phyloP scores from a whole-genome alignment of 192 early-diverging fungal genomes.

The Coemansia guatemalensis region DNA sequence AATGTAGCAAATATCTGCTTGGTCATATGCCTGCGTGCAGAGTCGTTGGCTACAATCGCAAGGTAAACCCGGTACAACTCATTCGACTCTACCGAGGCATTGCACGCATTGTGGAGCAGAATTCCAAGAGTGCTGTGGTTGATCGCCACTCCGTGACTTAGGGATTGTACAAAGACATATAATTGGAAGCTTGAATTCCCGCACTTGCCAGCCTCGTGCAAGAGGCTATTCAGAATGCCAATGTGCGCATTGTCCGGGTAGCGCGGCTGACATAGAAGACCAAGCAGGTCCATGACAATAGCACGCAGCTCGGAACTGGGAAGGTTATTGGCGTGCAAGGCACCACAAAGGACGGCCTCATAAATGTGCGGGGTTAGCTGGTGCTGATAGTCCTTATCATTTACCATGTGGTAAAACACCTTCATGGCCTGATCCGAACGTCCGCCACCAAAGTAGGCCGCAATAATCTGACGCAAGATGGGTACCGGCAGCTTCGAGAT shows the following conservation, averaged over 20 bases:
- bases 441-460: conserved; percentile 32
- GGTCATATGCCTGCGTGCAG: conserved; percentile 13
- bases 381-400: not conserved
- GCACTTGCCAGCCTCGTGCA: conserved; percentile 16
- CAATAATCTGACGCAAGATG: conserved; percentile 32
- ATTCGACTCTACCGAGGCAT: conserved; percentile 10
- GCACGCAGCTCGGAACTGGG: conserved; percentile 4
- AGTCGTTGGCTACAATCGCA: conserved; percentile 9
- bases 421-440: conserved; percentile 30
- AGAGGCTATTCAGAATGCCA: conserved; percentile 37
- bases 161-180: conserved; percentile 24
- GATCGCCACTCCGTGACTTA: conserved; percentile 7
- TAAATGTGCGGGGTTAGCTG: conserved; percentile 33
- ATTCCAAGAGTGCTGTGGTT: conserved; percentile 43
- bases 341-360: conserved; percentile 18
- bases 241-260: conserved; percentile 16
- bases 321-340: conserved; percentile 8
- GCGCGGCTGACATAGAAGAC: not conserved
- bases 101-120: conserved; percentile 15
- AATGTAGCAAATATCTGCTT: conserved; percentile 36
- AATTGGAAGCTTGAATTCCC: conserved; percentile 12
- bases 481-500: not conserved
- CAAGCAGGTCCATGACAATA: conserved; percentile 29
- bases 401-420: conserved; percentile 11
- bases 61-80: conserved; percentile 21